phyloP scores from a whole-genome alignment of 148 eudicot species.

The Vaccinium myrtillus region DNA sequence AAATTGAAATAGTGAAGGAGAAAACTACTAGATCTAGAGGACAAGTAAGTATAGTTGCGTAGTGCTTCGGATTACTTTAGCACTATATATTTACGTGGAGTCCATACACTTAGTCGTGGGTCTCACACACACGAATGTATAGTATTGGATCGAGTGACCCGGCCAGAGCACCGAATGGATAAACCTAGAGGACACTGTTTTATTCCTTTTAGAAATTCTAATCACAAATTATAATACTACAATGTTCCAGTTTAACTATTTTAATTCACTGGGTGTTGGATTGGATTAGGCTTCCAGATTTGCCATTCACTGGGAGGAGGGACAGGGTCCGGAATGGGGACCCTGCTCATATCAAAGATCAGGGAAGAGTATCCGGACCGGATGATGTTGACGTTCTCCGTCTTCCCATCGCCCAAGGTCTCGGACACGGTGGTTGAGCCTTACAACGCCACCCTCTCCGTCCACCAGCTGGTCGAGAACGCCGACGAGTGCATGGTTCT shows the following conservation, averaged over 20 bases:
- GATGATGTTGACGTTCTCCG: conserved; percentile 47
- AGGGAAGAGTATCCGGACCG: conserved; percentile 45
- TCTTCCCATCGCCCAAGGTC: conserved; percentile 64
- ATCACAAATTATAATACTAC: background rate
- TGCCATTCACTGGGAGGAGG: conserved; percentile 78
- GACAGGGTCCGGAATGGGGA: conserved; percentile 71
- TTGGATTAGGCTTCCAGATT: conserved; percentile 49
- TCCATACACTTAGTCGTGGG: too few relatives aligned
- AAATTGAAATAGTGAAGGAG: background rate
- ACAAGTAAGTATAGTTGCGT: background rate
- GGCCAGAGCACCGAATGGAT: too few relatives aligned
- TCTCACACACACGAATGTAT: too few relatives aligned
- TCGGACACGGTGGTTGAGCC: conserved; percentile 72
- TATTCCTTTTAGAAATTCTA: too few relatives aligned
- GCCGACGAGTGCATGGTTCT: conserved; percentile 50
- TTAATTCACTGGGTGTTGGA: background rate
- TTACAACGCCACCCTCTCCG: conserved; percentile 69
- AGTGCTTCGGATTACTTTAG: too few relatives aligned
- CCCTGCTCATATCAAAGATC: conserved; percentile 46
- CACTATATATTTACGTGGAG: too few relatives aligned
- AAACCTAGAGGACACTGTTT: too few relatives aligned
- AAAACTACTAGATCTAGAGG: background rate
- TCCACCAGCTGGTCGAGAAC: conserved; percentile 44
- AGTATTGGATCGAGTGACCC: too few relatives aligned
- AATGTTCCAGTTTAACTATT: background rate